Evolutionary conservation across 176 grass and related monocot species (phyloP).

Genomic region (Chloris gayana): DNA sequence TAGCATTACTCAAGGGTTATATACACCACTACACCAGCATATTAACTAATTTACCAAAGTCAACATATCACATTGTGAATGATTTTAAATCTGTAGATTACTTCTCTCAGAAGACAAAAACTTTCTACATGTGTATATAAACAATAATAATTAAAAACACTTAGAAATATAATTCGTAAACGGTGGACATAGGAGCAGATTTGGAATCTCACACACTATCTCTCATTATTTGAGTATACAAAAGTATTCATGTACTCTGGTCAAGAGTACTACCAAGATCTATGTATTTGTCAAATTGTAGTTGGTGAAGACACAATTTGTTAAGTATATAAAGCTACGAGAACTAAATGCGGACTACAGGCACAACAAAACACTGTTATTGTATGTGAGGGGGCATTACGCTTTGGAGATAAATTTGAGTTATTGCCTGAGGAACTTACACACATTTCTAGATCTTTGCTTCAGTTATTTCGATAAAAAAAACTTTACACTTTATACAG

Average conservation of each 20-base stretch:
- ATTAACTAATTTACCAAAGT: background rate
- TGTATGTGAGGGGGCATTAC: background rate
- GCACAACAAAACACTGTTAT: background rate
- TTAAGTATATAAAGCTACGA: background rate
- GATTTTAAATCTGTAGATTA: too few species aligned
- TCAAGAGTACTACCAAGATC: background rate
- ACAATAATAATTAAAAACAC: background rate
- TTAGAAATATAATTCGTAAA: background rate
- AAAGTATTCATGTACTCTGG: background rate
- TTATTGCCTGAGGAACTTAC: background rate
- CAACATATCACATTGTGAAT: background rate
- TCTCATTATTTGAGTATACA: background rate
- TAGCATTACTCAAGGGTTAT: too few species aligned
- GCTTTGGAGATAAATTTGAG: background rate
- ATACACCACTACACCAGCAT: too few species aligned
- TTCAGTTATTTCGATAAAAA: background rate
- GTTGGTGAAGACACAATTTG: background rate
- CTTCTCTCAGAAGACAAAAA: too few species aligned
- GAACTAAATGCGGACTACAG: background rate
- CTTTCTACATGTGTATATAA: too few species aligned
- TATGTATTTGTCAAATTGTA: background rate
- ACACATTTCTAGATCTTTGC: background rate
- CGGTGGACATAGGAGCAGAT: background rate
- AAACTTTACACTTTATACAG: background rate
- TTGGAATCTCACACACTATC: background rate